Percentiles rank a stretch among this genome's conserved stretches.
Evolutionary conservation across 2,329 filamentous ascomycete species (phyloP).

Genomic region (Stagonosporopsis tanaceti): DNA sequence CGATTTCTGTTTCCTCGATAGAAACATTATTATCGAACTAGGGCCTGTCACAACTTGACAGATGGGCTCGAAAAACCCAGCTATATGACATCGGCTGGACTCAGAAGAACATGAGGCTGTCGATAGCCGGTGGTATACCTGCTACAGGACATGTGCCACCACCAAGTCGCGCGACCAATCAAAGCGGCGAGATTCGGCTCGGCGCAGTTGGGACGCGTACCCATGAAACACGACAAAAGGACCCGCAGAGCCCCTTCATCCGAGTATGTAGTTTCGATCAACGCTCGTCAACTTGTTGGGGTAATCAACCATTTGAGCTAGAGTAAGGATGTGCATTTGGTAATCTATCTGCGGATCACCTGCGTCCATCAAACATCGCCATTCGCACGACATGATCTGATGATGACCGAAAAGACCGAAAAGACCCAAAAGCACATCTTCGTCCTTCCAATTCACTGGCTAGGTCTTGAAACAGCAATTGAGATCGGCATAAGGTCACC

Average conservation of each 20-base stretch:
- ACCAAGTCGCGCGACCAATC: conserved; percentile 6
- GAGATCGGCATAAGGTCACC: conserved; percentile 18
- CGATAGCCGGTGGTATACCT: neutral
- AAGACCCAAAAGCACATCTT: conserved; percentile 6
- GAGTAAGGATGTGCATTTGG: conserved; percentile 9
- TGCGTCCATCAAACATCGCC: conserved; percentile 2
- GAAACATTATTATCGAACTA: neutral
- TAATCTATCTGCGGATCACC: conserved; percentile 12
- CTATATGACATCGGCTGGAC: neutral
- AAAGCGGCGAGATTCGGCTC: neutral
- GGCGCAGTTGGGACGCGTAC: conserved; percentile 14
- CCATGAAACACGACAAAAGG: conserved; percentile 11
- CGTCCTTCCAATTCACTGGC: conserved; percentile 8
- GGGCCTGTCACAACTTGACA: conserved; percentile 2
- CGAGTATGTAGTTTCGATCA: conserved; percentile 8
- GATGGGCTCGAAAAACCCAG: neutral
- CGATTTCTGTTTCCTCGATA: neutral
- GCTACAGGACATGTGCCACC: conserved; percentile 11
- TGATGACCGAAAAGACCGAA: neutral
- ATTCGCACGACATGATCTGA: neutral
- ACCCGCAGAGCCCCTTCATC: conserved; percentile 17
- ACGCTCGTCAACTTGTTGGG: conserved; percentile 2
- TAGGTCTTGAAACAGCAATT: conserved; percentile 18
- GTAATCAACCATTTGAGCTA: conserved; percentile 5
- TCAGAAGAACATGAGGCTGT: conserved; percentile 1